phyloP scores from a whole-genome alignment of 2,329 filamentous ascomycete species.

The Emericellopsis cladophorae region DNA sequence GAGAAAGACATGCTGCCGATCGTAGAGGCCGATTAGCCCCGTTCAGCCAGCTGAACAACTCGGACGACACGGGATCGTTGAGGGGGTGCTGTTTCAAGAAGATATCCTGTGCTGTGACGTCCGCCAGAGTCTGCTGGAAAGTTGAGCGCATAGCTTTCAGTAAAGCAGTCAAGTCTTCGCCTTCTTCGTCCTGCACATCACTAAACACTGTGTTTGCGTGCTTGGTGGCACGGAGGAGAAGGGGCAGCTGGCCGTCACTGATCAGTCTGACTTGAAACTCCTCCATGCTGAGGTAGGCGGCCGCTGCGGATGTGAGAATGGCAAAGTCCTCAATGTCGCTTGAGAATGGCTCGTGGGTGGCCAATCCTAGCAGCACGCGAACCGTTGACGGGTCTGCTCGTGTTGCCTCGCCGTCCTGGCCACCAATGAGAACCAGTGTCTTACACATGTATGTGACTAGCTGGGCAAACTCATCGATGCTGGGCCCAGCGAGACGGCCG shows the following conservation, averaged over 20 bases:
- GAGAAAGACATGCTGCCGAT: conserved; percentile 44
- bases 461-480: conserved; percentile 23
- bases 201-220: conserved; percentile 31
- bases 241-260: conserved; percentile 18
- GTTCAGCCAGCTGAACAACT: conserved; percentile 34
- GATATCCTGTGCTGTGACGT: conserved; percentile 35
- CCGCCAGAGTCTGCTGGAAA: conserved; percentile 37
- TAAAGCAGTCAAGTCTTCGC: conserved; percentile 24
- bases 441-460: conserved; percentile 43
- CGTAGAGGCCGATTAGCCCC: conserved; percentile 29
- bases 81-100: conserved; percentile 30
- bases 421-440: conserved; percentile 38
- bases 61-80: conserved; percentile 24
- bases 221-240: conserved; percentile 35
- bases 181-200: conserved; percentile 26
- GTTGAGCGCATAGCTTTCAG: conserved; percentile 34
- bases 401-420: conserved; percentile 34
- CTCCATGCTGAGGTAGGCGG: conserved; percentile 42
- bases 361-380: conserved; percentile 34
- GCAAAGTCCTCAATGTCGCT: conserved; percentile 43
- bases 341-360: conserved; percentile 22
- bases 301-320: conserved; percentile 34
- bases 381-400: conserved; percentile 32
- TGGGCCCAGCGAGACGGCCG: conserved; percentile 31
- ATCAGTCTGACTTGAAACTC: conserved; percentile 37